Evolutionary conservation across 495 filamentous ascomycete species (phyloP), one percentile per base, ranked within the genome.

Genomic region (Penicillium salamii): DNA sequence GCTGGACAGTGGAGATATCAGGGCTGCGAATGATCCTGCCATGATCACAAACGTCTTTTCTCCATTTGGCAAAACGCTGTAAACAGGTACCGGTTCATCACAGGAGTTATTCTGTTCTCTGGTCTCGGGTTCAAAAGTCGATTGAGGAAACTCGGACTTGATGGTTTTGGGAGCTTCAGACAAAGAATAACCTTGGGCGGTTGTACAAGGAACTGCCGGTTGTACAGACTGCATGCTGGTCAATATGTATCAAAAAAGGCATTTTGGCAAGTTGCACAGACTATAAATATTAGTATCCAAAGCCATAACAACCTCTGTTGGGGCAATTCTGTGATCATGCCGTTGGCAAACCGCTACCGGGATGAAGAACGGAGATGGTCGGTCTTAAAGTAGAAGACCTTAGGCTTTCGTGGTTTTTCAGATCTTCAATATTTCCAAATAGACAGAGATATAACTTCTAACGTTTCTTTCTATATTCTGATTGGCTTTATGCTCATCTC

Each of bases 1-100:
- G 29, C 63, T 63, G 0, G 74, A 71, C 2, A 78, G 46, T 5
- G 74, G 66, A 0, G 76, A 77, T 41, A 75, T 60, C 12, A 66
- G 42, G 8, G 43, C 66, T 2, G 54, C 60, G 36, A 55, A 61
- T 0, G 64, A 66, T 20, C 55, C 63, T 24, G 51, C 57, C 24
- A 63, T 45, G 18, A 69, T 55, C 26, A 65, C 49, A 18, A 61
- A 62, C 6, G 53, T 43, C 29, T 63, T 68, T 39, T 65, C 45
- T 7, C 47, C 19, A 20, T 57, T 50, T 1, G 59, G 49, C 15
- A 70, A 57, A 20, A 63, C 38, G 14, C 58, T 58, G 35, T 69
- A 72, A 13, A 59, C 55, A 1, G 31, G 20, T 20, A 61, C 55
- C 20, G 42, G 5, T 29, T 35, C 28, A 8, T 33, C 9, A 35